Base-by-base conservation (phyloP, 1,139 yeast species). In the Taiozyma sp. region DNA sequence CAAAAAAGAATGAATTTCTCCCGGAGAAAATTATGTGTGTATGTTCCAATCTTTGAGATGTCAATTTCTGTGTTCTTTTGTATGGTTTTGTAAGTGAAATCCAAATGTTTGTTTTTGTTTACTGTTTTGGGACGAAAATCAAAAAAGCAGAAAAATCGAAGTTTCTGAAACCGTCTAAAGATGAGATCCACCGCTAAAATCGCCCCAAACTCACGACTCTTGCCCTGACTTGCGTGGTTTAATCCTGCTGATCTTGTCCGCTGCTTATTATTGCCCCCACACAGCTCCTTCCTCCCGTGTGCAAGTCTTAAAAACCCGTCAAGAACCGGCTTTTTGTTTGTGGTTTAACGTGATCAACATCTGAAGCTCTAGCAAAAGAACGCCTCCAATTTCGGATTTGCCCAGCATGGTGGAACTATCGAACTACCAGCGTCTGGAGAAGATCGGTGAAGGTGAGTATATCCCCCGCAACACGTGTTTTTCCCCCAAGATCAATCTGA, bases 371-470 rank as follows among this genome's bases (percentile, higher is more conserved):
- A 14, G 19, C 19, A 32, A 32, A 32, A 32, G 10, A n/a, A 32
- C 35, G 35, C 9, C 35, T 6, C 6, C 9, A 32, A 32, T 8
- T 32, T 10, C 19, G n/a, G 41, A 37, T 37, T 22, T 37, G 24
- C 6, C 24, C 41, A 30, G n/a, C 58, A 88, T 88, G 91, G 93
- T 87, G 50, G 97, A 90, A 64, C 74, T 90, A 58, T 83, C 91
- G 42, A 96, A 90, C 67, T 91, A 87, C 68, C 95, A 90, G 67
- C 88, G 95, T 65, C 82, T 93, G 59, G 99, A 93, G 69, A 93
- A 93, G 70, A 89, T 93, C 47, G 99, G 99, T 43, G 99, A 95
- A 73, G 99, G 93, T 72, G 59, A 40, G 75, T 60, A 1, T 10
- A 26, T n/a, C 26, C 8, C 9, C 16, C 26, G 6, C 5, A 37